A percentile compares a stretch with the other conserved stretches of the same genome.
Conservation (phyloP, 1,139 yeast species). For the Sugiyamaella grinbergsii region DNA sequence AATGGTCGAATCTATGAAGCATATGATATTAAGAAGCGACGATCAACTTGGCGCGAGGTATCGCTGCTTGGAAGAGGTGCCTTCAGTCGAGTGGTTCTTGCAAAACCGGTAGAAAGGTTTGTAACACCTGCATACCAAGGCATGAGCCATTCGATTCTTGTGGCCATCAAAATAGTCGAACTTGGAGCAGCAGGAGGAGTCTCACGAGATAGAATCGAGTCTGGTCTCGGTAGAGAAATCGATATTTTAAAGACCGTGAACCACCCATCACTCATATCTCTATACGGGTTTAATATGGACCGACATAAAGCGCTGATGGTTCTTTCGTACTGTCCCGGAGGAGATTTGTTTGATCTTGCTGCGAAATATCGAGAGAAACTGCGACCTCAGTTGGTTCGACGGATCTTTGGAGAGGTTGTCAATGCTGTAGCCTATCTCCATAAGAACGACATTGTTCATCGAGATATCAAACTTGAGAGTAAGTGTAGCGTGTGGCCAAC, state of each 20-base stretch:
- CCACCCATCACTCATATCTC: conserved; percentile 50
- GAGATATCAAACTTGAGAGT: conserved; percentile 84
- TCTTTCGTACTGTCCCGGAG: conserved; percentile 78
- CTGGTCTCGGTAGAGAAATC: conserved; percentile 74
- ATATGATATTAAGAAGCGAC: conserved; percentile 30
- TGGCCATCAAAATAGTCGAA: conserved; percentile 40
- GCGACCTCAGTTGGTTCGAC: conserved; percentile 52
- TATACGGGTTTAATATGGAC: conserved; percentile 44
- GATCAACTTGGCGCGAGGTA: conserved; percentile 42
- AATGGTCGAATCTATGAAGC: conserved; percentile 34
- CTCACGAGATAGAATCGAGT: conserved; percentile 58
- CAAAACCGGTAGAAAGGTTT: conserved; percentile 37
- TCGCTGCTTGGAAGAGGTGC: conserved; percentile 46
- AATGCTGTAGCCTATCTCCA: conserved; percentile 75
- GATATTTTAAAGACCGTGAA: conserved; percentile 53
- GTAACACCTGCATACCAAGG: conserved; percentile 47
- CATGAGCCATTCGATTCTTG: conserved; percentile 38
- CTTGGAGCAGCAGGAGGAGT: conserved; percentile 33
- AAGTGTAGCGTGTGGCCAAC: conserved; percentile 12
- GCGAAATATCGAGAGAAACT: conserved; percentile 46
- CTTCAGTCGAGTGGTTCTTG: conserved; percentile 45
- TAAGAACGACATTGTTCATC: conserved; percentile 65
- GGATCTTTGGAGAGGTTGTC: conserved; percentile 69
- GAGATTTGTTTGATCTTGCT: conserved; percentile 73
- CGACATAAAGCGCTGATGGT: conserved; percentile 51